These are phyloP conservation scores for Rhododendron ovatum DNA, from an alignment of 148 eudicot species.

Conservation along the genomic window DNA sequence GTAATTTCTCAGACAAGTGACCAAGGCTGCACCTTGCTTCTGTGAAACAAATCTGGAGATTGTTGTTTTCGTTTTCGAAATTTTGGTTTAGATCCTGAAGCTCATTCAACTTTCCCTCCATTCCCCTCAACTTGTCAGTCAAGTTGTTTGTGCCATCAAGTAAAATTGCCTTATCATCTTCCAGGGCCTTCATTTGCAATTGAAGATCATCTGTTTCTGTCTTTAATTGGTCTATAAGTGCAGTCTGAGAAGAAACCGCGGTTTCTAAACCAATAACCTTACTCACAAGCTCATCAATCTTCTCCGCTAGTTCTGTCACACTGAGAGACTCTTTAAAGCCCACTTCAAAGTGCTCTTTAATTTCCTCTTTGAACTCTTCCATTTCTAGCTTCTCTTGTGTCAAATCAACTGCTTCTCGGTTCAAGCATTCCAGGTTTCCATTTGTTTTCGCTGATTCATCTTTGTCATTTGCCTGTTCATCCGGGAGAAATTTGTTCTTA, in stretches of 20 bases:
- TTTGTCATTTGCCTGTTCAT: constrained; percentile 14
- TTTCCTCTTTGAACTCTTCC: constrained; percentile 36
- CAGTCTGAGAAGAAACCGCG: constrained; percentile 75
- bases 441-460: constrained; percentile 17
- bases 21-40: constrained; percentile 64
- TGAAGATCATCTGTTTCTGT: constrained; percentile 69
- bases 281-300: constrained; percentile 76
- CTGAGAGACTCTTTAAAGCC: constrained; percentile 34
- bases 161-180: constrained; percentile 61
- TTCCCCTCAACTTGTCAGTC: constrained; percentile 38
- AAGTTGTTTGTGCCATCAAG: constrained; percentile 43
- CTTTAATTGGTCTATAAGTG: constrained; percentile 53
- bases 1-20: constrained; percentile 43
- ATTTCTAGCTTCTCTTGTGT: constrained; percentile 33
- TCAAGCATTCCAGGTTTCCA: constrained; percentile 15
- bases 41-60: constrained; percentile 40
- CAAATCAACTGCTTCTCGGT: constrained; percentile 11
- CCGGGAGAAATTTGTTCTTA: constrained; percentile 29
- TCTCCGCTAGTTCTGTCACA: constrained; percentile 72
- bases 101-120: constrained; percentile 56
- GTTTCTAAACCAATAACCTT: constrained; percentile 73
- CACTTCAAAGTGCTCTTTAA: constrained; percentile 43
- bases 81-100: constrained; percentile 49
- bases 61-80: constrained; percentile 36
- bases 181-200: constrained; percentile 54